Base-by-base conservation (phyloP, 495 filamentous ascomycete species). In the Penicillium manginii region DNA sequence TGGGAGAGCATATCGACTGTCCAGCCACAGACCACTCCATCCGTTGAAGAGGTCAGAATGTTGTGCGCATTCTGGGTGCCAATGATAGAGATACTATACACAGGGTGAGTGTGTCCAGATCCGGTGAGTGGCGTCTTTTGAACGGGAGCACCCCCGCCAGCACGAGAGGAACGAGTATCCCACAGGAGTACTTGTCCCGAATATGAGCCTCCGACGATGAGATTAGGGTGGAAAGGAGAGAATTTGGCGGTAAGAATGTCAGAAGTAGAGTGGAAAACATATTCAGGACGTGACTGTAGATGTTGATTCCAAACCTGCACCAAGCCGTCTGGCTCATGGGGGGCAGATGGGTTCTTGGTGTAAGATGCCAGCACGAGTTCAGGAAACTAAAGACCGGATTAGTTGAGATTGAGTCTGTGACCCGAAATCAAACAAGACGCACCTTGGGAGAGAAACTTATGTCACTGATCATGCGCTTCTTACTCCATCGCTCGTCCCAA, bases 11-110 rank as follows among this genome's bases (percentile, higher is more conserved):
- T 98, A 75, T 98, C 96, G 11, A 96, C 88, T 17, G 88, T 90
- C 96, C 96, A 99, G 46, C 91, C 89, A 73, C 96, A 98, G 59
- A 98, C 90, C 33, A 93, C 91, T 55, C 96, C 96, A 66, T 99
- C 96, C 0, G 96, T 99, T 3, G 92, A 97, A 68, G 88, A 90
- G 18, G 91, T 96, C 54, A 99, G 86, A 70, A 99, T 96, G 68
- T 98, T 98, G 73, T 97, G 94, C 50, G 96, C 96, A 73, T 99
- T 98, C 73, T 98, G 96, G 6, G 94, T 99, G 59, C 94, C 94
- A 40, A 98, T 90, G 26, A 98, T 92, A 45, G 94, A 91, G 57
- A 99, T 86, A 23, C 87, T 89, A 78, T 99, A 99, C 54, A 99
- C 89, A 0, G 94, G 94, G 66, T 99, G 94, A 8, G 94, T 96